A percentile compares a stretch with the other conserved stretches of the same genome.
Evolutionary conservation across 2,329 filamentous ascomycete species (phyloP).

Genomic region (Pseudocercospora fijiensis): DNA sequence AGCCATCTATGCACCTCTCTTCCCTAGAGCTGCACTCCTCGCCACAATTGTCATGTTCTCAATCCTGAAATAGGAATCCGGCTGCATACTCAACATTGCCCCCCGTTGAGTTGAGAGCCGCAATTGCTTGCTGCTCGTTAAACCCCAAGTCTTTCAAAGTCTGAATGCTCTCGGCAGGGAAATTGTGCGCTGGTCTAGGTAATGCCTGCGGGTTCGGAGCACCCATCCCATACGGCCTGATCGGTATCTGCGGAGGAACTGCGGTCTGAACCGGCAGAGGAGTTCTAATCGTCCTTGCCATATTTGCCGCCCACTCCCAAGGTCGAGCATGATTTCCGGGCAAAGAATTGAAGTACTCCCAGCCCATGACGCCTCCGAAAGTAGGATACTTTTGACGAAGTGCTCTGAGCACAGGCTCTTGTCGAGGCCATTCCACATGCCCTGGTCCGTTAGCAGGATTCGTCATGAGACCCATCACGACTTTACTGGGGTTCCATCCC

Average conservation of each 20-base stretch:
- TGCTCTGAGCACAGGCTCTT: conserved; percentile 58
- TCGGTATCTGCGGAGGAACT: conserved; percentile 29
- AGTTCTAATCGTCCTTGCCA: conserved; percentile 52
- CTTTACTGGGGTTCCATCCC: conserved; percentile 70
- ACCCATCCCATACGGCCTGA: conserved; percentile 33
- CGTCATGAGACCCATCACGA: conserved; percentile 80
- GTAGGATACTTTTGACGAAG: conserved; percentile 61
- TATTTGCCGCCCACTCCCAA: conserved; percentile 74
- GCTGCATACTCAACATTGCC: conserved; percentile 52
- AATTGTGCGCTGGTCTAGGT: conserved; percentile 38
- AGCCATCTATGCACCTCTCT: background rate
- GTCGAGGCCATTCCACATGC: conserved; percentile 57
- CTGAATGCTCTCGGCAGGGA: conserved; percentile 45
- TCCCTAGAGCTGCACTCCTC: background rate
- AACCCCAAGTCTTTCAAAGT: conserved; percentile 50
- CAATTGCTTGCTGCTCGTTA: conserved; percentile 47
- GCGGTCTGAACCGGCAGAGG: conserved; percentile 30
- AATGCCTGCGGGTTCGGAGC: conserved; percentile 29
- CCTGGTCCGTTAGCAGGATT: conserved; percentile 66
- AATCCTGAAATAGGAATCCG: conserved; percentile 48
- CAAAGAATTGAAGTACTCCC: conserved; percentile 88
- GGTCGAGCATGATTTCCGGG: conserved; percentile 63
- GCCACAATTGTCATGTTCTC: conserved; percentile 9
- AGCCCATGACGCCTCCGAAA: conserved; percentile 89
- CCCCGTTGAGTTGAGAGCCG: conserved; percentile 50